Evolutionary conservation across 2,329 filamentous ascomycete species (phyloP).

Genomic region (Aspergillus costaricaensis): DNA sequence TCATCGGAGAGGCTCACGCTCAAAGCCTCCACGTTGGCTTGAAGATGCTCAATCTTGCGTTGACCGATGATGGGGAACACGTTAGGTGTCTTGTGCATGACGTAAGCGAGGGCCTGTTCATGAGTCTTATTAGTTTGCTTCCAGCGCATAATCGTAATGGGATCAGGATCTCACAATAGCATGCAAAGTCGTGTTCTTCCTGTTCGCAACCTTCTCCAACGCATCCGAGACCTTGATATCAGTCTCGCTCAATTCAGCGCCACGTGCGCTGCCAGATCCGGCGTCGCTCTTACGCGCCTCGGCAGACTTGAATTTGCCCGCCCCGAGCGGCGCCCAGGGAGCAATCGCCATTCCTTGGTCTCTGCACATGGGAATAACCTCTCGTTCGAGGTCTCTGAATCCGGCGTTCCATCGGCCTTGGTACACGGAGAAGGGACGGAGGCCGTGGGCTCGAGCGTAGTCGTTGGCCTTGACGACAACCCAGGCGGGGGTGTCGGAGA

Average conservation of each 20-base stretch:
- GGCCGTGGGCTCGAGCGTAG: slow-evolving; percentile 15
- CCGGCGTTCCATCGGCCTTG: slow-evolving; percentile 15
- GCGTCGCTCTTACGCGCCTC: neutral
- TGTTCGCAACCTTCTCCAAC: slow-evolving; percentile 11
- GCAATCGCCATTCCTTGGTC: slow-evolving; percentile 18
- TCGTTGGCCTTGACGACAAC: slow-evolving; percentile 17
- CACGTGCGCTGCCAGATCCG: neutral
- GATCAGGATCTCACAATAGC: slow-evolving; percentile 10
- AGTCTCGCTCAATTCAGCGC: slow-evolving; percentile 2
- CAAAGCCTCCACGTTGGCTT: slow-evolving; percentile 59
- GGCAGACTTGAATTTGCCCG: slow-evolving; percentile 12
- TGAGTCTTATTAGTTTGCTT: neutral
- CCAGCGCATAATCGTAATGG: too few species aligned
- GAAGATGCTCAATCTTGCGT: slow-evolving; percentile 55
- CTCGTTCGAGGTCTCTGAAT: slow-evolving; percentile 14
- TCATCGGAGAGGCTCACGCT: slow-evolving; percentile 53
- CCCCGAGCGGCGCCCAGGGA: slow-evolving; percentile 12
- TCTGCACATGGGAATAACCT: slow-evolving; percentile 16
- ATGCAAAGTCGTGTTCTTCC: slow-evolving; percentile 7
- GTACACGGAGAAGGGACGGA: slow-evolving; percentile 13
- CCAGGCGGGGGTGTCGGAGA: slow-evolving; percentile 16
- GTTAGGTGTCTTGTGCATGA: slow-evolving; percentile 55
- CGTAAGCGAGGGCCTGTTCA: slow-evolving; percentile 50
- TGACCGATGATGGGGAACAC: slow-evolving; percentile 59
- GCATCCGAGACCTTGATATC: slow-evolving; percentile 14